Conservation (phyloP, 2,329 filamentous ascomycete species). For the Tolypocladium paradoxum region DNA sequence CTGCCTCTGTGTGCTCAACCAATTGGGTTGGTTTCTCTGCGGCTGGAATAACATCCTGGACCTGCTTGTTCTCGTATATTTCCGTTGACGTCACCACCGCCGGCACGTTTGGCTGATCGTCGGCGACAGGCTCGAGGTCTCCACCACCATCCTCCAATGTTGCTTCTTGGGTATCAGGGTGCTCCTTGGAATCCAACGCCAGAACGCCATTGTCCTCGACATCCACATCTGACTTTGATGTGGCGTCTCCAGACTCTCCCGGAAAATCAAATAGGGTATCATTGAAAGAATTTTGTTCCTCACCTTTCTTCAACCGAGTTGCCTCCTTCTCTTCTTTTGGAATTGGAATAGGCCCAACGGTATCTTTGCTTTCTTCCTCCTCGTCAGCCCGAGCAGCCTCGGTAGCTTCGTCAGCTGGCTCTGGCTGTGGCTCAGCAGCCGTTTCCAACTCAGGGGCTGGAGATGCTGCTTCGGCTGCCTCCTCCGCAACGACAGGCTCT, state of each 20-base stretch:
- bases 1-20: neutral
- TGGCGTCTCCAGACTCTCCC: constrained; percentile 17
- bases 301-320: constrained; percentile 29
- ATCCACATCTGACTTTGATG: constrained; percentile 13
- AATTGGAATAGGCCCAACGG: constrained; percentile 24
- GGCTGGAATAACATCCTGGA: neutral
- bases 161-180: constrained; percentile 11
- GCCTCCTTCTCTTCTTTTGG: constrained; percentile 18
- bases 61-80: neutral
- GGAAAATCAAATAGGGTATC: constrained; percentile 26
- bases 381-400: constrained; percentile 8
- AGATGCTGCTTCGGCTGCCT: neutral
- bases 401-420: constrained; percentile 7
- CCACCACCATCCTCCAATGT: neutral
- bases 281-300: constrained; percentile 26
- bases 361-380: constrained; percentile 28
- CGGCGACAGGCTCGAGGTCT: neutral
- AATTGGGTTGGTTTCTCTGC: neutral
- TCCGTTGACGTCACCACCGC: neutral
- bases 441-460: neutral
- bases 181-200: constrained; percentile 16
- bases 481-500: neutral
- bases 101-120: neutral
- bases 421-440: constrained; percentile 15
- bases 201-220: constrained; percentile 14